Evolutionary conservation across 2,329 filamentous ascomycete genomes (phyloP).

Genomic region (Aspergillus puulaauensis): DNA sequence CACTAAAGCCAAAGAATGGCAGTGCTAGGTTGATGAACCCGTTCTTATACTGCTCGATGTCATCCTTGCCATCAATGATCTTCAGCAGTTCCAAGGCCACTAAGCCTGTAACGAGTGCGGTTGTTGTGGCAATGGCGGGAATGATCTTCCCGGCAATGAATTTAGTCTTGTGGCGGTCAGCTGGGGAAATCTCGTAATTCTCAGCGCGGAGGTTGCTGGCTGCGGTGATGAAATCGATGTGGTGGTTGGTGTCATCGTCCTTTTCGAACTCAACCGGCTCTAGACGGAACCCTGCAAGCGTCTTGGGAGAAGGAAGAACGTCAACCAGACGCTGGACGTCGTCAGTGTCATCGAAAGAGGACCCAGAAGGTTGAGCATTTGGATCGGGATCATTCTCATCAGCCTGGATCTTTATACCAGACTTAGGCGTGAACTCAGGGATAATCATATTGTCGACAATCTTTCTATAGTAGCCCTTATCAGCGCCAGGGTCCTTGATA

Average conservation of each 20-base stretch:
- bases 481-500: constrained; percentile 78
- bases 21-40: constrained; percentile 95
- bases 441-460: constrained; percentile 92
- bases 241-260: constrained; percentile 95
- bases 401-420: constrained; percentile 93
- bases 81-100: constrained; percentile 95
- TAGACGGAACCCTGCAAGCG: constrained; percentile 83
- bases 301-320: constrained; percentile 74
- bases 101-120: constrained; percentile 88
- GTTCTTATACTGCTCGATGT: constrained; percentile 99
- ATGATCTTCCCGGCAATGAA: constrained; percentile 99
- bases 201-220: constrained; percentile 94
- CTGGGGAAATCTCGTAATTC: constrained; percentile 94
- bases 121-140: constrained; percentile 95
- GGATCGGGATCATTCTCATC: constrained; percentile 94
- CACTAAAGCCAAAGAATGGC: constrained; percentile 97
- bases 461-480: constrained; percentile 70
- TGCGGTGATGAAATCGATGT: constrained; percentile 98
- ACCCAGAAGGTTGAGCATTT: constrained; percentile 61
- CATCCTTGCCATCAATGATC: constrained; percentile 91
- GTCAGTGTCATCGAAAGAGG: constrained; percentile 67
- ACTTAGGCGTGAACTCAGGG: constrained; percentile 87
- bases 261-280: constrained; percentile 96
- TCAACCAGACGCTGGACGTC: constrained; percentile 72
- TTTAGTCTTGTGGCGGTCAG: constrained; percentile 96